Percentiles rank a stretch among this genome's conserved stretches.
These are phyloP conservation scores for Nemophila menziesii DNA, from an alignment of 257 asterid genomes.

Conservation along the genomic window DNA sequence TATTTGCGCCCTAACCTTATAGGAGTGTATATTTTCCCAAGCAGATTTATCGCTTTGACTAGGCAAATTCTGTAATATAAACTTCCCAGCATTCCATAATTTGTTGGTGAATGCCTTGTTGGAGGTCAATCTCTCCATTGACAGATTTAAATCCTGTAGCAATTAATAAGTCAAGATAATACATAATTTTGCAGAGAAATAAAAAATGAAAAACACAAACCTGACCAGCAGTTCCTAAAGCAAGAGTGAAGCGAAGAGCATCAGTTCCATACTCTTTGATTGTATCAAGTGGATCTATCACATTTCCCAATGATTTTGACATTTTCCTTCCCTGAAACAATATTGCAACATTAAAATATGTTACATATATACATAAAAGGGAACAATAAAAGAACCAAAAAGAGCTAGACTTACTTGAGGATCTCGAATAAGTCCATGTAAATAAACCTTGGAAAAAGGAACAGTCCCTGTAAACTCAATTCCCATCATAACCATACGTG, in stretches of 20 bases:
- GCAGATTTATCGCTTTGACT: conserved; percentile 53
- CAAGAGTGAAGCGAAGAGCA: conserved; percentile 89
- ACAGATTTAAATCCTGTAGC: conserved; percentile 76
- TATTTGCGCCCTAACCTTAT: conserved; percentile 35
- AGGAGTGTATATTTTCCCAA: conserved; percentile 46
- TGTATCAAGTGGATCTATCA: conserved; percentile 80
- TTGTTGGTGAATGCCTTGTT: conserved; percentile 96
- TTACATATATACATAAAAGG: conserved; percentile 13
- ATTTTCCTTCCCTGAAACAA: conserved; percentile 84
- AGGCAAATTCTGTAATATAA: conserved; percentile 85
- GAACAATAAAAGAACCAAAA: conserved; percentile 2
- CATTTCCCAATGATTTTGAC: conserved; percentile 95
- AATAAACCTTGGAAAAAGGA: conserved; percentile 77
- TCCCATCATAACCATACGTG: conserved; percentile 99
- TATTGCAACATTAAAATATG: conserved; percentile 13
- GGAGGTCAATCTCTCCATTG: conserved; percentile 72
- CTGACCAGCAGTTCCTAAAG: conserved; percentile 98
- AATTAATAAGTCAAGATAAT: conserved; percentile 3
- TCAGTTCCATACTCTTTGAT: conserved; percentile 87
- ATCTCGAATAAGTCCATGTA: conserved; percentile 96
- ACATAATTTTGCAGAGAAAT: neutral
- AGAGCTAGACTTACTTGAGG: conserved; percentile 53
- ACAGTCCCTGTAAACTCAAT: conserved; percentile 84
- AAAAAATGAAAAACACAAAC: conserved; percentile 23
- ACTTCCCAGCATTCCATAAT: conserved; percentile 98